Conservation (phyloP, 2,329 filamentous ascomycete genomes). For the Xylaria digitata region DNA sequence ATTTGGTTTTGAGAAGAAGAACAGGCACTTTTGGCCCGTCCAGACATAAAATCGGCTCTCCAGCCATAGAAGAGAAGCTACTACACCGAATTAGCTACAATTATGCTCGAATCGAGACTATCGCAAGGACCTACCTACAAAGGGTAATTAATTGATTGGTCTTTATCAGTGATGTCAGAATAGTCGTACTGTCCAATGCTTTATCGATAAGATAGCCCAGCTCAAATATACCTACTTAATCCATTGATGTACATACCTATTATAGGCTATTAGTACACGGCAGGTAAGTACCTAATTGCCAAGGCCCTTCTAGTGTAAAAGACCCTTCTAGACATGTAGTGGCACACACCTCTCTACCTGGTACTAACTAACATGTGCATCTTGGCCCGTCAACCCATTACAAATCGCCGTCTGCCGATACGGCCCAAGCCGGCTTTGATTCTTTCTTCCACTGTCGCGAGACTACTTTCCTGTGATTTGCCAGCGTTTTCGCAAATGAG, state of each 20-base stretch:
- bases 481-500: conserved; percentile 23
- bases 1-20: conserved; percentile 82
- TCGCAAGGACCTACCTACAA: conserved; percentile 8
- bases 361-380: neutral
- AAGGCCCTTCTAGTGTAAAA: too few species aligned
- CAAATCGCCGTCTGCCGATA: conserved; percentile 41
- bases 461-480: conserved; percentile 24
- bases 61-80: conserved; percentile 37
- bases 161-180: conserved; percentile 35
- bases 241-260: too few species aligned
- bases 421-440: conserved; percentile 26
- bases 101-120: neutral
- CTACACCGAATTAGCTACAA: neutral
- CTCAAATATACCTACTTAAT: too few species aligned
- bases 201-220: conserved; percentile 49
- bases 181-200: conserved; percentile 14
- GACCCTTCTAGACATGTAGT: too few species aligned
- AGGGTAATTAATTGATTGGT: neutral
- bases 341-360: neutral
- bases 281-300: too few species aligned
- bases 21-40: conserved; percentile 60
- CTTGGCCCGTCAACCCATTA: conserved; percentile 38
- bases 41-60: conserved; percentile 12
- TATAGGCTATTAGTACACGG: too few species aligned
- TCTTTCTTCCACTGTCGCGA: conserved; percentile 11